A percentile compares a stretch with the other conserved stretches of the same genome.
phyloP scores from a whole-genome alignment of 2,329 filamentous ascomycete species.

The Fusarium nurragi region DNA sequence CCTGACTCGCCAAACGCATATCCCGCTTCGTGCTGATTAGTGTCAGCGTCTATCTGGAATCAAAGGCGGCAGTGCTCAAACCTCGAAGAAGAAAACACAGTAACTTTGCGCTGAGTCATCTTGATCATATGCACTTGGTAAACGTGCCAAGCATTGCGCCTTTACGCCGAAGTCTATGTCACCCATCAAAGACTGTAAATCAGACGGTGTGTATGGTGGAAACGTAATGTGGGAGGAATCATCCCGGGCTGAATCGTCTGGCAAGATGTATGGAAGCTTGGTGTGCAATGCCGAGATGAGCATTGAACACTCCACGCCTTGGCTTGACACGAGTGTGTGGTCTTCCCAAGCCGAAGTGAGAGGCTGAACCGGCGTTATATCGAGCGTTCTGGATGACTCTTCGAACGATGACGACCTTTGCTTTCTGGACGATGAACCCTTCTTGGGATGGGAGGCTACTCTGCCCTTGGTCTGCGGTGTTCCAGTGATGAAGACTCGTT shows the following conservation, averaged over 20 bases:
- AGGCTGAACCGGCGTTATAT: conserved; percentile 52
- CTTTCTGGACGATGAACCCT: conserved; percentile 50
- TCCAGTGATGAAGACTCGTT: conserved; percentile 72
- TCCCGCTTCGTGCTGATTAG: conserved; percentile 57
- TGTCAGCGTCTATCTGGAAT: conserved; percentile 20
- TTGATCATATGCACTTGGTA: conserved; percentile 48
- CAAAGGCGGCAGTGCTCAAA: conserved; percentile 43
- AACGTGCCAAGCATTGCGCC: conserved; percentile 56
- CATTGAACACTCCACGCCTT: conserved; percentile 50
- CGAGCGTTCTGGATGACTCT: conserved; percentile 32
- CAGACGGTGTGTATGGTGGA: conserved; percentile 51
- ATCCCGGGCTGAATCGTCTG: conserved; percentile 36
- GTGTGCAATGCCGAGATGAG: conserved; percentile 59
- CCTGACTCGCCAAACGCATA: conserved; percentile 52
- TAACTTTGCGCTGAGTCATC: conserved; percentile 52
- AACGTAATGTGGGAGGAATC: conserved; percentile 52
- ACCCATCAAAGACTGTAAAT: conserved; percentile 50
- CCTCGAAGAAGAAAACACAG: conserved; percentile 65
- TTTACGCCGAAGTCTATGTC: conserved; percentile 54
- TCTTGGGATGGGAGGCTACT: conserved; percentile 65
- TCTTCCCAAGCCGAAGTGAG: conserved; percentile 63
- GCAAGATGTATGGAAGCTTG: conserved; percentile 50
- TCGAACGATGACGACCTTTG: conserved; percentile 42
- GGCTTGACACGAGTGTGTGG: conserved; percentile 53
- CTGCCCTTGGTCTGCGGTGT: conserved; percentile 63